Percentiles rank a stretch among this genome's conserved stretches.
phyloP scores from a whole-genome alignment of 176 grass and related monocot genomes.

The Carex myosuroides region DNA sequence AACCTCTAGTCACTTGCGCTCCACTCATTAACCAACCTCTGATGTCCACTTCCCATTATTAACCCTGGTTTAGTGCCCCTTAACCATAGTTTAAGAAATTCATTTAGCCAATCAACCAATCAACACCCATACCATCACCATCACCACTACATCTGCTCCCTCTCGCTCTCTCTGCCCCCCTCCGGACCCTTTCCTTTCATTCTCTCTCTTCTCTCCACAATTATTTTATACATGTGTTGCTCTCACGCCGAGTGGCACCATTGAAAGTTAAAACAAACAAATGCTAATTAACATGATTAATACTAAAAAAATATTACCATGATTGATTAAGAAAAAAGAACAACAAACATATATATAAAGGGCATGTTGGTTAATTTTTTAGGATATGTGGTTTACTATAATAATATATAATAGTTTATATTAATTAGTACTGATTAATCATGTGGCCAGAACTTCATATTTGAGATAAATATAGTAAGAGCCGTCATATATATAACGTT shows the following conservation, averaged over 20 bases:
- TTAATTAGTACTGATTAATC: background rate
- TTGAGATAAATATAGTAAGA: background rate
- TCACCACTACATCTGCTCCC: conserved; percentile 42
- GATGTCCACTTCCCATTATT: conserved; percentile 20
- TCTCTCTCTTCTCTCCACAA: background rate
- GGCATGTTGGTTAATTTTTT: background rate
- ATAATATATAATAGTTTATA: background rate
- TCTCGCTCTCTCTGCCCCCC: conserved; percentile 15
- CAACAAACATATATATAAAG: background rate
- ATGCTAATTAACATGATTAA: background rate
- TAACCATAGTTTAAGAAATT: conserved; percentile 56
- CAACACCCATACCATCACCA: conserved; percentile 45
- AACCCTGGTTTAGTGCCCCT: conserved; percentile 34
- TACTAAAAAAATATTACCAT: background rate
- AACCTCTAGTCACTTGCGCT: conserved; percentile 25
- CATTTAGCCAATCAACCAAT: conserved; percentile 27
- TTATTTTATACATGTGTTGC: background rate
- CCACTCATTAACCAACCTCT: conserved; percentile 32
- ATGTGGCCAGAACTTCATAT: background rate
- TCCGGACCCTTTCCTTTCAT: background rate
- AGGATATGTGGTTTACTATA: background rate
- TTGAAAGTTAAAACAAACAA: background rate
- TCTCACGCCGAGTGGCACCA: conserved; percentile 6
- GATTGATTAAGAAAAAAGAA: background rate
- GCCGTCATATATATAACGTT: background rate